Evolutionary conservation across 2,329 filamentous ascomycete species (phyloP).

Genomic region (Aureobasidium uvarum): DNA sequence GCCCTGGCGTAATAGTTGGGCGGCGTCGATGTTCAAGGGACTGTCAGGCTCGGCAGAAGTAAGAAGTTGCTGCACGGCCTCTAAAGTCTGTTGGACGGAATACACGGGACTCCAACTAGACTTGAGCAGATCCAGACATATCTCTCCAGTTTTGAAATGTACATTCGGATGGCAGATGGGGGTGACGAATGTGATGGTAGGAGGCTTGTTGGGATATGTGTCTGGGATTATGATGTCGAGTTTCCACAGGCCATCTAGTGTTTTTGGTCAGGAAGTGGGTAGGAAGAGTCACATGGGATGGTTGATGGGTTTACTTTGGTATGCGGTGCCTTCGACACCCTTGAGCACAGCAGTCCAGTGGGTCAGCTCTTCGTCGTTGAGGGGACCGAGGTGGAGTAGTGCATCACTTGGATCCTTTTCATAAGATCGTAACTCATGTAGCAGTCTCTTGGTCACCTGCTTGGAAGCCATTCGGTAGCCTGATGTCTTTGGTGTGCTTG

Average conservation of each 20-base stretch:
- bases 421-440: conserved; percentile 61
- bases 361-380: conserved; percentile 57
- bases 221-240: conserved; percentile 72
- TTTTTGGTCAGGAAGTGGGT: background rate
- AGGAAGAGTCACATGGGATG: background rate
- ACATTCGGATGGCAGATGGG: conserved; percentile 83
- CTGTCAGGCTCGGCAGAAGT: conserved; percentile 67
- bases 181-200: conserved; percentile 77
- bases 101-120: conserved; percentile 81
- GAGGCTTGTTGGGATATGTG: conserved; percentile 75
- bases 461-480: conserved; percentile 19
- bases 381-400: conserved; percentile 56
- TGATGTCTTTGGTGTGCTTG: background rate
- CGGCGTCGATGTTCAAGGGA: conserved; percentile 76
- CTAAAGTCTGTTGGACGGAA: conserved; percentile 71
- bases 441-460: conserved; percentile 54
- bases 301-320: conserved; percentile 51
- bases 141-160: conserved; percentile 72
- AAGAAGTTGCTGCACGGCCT: conserved; percentile 69
- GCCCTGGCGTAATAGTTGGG: conserved; percentile 65
- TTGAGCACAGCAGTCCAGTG: conserved; percentile 61
- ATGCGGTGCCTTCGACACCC: conserved; percentile 58
- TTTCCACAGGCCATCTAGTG: conserved; percentile 73
- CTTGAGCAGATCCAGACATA: conserved; percentile 85
- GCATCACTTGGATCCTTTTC: conserved; percentile 56